phyloP scores from a whole-genome alignment of 129 eudicot species.

The Calendula officinalis region DNA sequence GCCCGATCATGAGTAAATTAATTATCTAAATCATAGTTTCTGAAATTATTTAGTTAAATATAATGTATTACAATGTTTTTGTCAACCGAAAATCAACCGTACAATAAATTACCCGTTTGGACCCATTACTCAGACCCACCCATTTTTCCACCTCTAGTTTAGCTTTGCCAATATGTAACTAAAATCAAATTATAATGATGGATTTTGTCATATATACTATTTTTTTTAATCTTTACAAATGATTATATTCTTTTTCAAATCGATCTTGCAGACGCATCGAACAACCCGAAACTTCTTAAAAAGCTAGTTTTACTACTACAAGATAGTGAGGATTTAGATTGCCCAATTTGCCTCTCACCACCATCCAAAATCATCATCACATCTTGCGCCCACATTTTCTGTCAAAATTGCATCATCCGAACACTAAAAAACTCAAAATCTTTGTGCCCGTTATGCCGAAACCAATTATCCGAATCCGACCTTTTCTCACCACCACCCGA shows the following conservation, averaged over 20 bases:
- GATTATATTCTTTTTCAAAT: not conserved
- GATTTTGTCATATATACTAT: not conserved
- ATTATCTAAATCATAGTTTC: too few species aligned
- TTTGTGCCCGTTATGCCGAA: slow-evolving; percentile 80
- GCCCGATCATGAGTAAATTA: too few species aligned
- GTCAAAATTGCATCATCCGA: slow-evolving; percentile 65
- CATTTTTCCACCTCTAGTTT: not conserved
- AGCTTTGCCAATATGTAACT: not conserved
- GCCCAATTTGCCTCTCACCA: slow-evolving; percentile 87
- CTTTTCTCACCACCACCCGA: slow-evolving; percentile 73
- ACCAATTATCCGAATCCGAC: slow-evolving; percentile 57
- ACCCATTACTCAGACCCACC: not conserved
- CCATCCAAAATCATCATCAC: slow-evolving; percentile 76
- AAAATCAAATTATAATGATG: not conserved
- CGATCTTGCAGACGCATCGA: slow-evolving; percentile 58
- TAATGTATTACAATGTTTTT: not conserved
- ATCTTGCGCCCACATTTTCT: slow-evolving; percentile 77
- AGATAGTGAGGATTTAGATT: slow-evolving; percentile 84
- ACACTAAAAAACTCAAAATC: slow-evolving; percentile 58
- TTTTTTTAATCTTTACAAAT: not conserved
- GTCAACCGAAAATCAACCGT: not conserved
- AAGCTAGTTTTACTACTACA: slow-evolving; percentile 64
- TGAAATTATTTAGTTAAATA: not conserved
- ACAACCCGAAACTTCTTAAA: slow-evolving; percentile 62
- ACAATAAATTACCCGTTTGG: not conserved